phyloP scores from a whole-genome alignment of 2,329 filamentous ascomycete genomes.

The Beauveria asiatica region DNA sequence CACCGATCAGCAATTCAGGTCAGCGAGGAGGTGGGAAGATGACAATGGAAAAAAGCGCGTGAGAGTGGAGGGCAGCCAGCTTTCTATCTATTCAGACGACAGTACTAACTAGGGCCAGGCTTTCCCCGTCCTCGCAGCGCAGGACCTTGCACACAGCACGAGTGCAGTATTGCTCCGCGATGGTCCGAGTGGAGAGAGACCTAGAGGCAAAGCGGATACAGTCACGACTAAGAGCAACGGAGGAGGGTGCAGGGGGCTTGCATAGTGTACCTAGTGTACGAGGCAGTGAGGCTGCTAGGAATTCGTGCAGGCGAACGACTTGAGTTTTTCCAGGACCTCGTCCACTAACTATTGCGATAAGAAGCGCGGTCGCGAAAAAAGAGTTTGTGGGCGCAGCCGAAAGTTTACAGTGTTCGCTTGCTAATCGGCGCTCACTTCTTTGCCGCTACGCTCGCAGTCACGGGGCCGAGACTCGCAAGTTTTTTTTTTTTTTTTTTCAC shows the following conservation, averaged over 20 bases:
- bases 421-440: background rate
- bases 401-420: background rate
- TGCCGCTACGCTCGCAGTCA: background rate
- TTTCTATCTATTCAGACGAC: constrained; percentile 7
- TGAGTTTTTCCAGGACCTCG: background rate
- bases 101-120: background rate
- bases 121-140: constrained; percentile 6
- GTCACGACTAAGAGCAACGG: constrained; percentile 7
- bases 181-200: constrained; percentile 11
- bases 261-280: background rate
- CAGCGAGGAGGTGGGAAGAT: background rate
- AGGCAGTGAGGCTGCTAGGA: background rate
- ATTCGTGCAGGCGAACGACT: background rate
- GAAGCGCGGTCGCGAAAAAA: background rate
- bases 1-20: background rate
- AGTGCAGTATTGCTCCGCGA: constrained; percentile 9
- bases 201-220: constrained; percentile 11
- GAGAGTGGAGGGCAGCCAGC: constrained; percentile 3
- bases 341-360: constrained; percentile 1
- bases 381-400: background rate
- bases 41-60: background rate
- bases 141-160: background rate
- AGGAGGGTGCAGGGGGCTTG: background rate
- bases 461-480: background rate
- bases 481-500: background rate